A percentile compares a stretch with the other conserved stretches of the same genome.
Evolutionary conservation across 768 basidiomycete genomes (phyloP).

Genomic region (Hemileccinum rubropunctum): DNA sequence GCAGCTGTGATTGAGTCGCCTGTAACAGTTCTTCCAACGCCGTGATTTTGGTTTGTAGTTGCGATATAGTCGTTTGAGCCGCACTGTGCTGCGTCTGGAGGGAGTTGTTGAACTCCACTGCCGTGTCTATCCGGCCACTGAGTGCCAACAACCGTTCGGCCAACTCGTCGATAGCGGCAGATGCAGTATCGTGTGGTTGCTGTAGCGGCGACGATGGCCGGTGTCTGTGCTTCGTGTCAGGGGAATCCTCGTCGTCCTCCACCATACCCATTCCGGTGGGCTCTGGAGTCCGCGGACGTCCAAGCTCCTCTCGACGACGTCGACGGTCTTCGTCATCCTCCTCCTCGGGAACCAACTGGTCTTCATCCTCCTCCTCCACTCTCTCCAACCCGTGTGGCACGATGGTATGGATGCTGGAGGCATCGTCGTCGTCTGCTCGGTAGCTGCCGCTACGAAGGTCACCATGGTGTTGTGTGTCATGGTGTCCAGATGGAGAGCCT

Average conservation of each 20-base stretch:
- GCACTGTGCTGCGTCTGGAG: slow-evolving; percentile 76
- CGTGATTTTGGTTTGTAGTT: slow-evolving; percentile 65
- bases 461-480: slow-evolving; percentile 16
- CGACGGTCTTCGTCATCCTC: slow-evolving; percentile 49
- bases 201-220: slow-evolving; percentile 15
- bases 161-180: slow-evolving; percentile 52
- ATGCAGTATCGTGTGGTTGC: slow-evolving; percentile 23
- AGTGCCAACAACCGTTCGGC: slow-evolving; percentile 59
- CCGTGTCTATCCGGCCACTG: slow-evolving; percentile 70
- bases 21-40: slow-evolving; percentile 69
- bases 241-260: slow-evolving; percentile 43
- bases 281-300: slow-evolving; percentile 79
- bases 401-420: slow-evolving; percentile 69
- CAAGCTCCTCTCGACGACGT: slow-evolving; percentile 50
- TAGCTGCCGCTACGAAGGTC: slow-evolving; percentile 18
- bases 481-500: slow-evolving; percentile 25
- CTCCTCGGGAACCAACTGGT: slow-evolving; percentile 38
- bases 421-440: slow-evolving; percentile 65
- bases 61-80: slow-evolving; percentile 71
- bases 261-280: slow-evolving; percentile 59
- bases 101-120: slow-evolving; percentile 66
- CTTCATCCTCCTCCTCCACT: slow-evolving; percentile 76
- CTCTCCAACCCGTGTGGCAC: slow-evolving; percentile 66
- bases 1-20: slow-evolving; percentile 40
- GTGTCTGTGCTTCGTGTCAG: slow-evolving; percentile 18